These are phyloP conservation scores for Globomyces pollinis-pini DNA, from an alignment of 192 early-diverging fungal species.

Conservation along the genomic window DNA sequence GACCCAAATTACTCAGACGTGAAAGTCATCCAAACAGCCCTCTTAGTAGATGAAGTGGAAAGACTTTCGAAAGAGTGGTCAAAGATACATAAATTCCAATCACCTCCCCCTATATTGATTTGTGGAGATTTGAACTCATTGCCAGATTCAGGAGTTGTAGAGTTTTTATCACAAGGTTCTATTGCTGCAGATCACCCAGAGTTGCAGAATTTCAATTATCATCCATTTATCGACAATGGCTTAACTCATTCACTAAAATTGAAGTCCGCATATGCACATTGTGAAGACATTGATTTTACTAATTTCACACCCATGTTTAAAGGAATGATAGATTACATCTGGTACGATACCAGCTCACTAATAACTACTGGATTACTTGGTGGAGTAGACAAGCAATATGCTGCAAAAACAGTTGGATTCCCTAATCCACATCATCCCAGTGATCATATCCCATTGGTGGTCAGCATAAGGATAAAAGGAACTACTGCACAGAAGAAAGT, in stretches of 20 bases:
- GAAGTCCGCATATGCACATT: conserved; percentile 69
- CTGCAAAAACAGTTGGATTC: conserved; percentile 75
- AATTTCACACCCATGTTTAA: conserved; percentile 82
- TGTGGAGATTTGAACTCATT: conserved; percentile 94
- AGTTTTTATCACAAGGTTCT: conserved; percentile 72
- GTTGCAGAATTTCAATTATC: conserved; percentile 73
- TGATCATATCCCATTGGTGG: conserved; percentile 45
- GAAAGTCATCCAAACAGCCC: conserved; percentile 89
- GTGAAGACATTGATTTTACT: conserved; percentile 72
- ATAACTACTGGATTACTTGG: conserved; percentile 72
- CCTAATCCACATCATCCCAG: conserved; percentile 75
- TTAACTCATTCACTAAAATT: conserved; percentile 75
- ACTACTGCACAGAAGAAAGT: neutral
- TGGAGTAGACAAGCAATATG: conserved; percentile 74
- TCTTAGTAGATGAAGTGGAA: conserved; percentile 87
- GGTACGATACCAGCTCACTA: conserved; percentile 71
- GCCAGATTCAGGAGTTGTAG: conserved; percentile 83
- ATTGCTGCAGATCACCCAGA: conserved; percentile 80
- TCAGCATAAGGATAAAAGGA: neutral
- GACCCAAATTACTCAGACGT: conserved; percentile 86
- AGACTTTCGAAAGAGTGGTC: conserved; percentile 26
- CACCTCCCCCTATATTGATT: conserved; percentile 49
- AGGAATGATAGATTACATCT: conserved; percentile 92
- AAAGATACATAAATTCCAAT: conserved; percentile 19
- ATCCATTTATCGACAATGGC: conserved; percentile 72